A percentile compares a stretch with the other conserved stretches of the same genome.
These are phyloP conservation scores for Panaeolus cyanescens DNA, from an alignment of 768 basidiomycete genomes.

Conservation along the genomic window DNA sequence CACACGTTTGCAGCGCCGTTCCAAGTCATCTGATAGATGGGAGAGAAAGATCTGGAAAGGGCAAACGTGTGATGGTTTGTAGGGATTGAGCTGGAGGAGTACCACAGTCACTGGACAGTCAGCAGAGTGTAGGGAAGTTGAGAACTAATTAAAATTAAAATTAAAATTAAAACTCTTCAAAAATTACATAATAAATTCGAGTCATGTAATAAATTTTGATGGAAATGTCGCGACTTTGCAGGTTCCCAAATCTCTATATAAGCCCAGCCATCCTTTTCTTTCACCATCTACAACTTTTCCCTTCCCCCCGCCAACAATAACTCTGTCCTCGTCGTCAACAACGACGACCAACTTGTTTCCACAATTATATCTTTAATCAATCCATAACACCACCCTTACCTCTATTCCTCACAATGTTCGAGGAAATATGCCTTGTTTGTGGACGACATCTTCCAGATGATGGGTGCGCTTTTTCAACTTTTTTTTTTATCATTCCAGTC, in stretches of 20 bases:
- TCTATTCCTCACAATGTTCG: constrained; percentile 54
- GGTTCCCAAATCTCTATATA: constrained; percentile 29
- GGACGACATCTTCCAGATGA: constrained; percentile 65
- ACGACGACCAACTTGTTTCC: not conserved
- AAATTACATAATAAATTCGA: constrained; percentile 9
- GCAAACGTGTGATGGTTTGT: constrained; percentile 36
- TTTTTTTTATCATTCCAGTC: constrained; percentile 8
- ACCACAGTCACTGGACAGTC: not conserved
- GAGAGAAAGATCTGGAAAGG: constrained; percentile 10
- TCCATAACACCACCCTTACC: constrained; percentile 10
- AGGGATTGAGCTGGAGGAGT: not conserved
- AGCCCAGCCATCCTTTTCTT: constrained; percentile 18
- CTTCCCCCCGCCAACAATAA: not conserved
- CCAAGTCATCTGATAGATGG: constrained; percentile 17
- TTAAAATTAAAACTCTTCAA: not conserved
- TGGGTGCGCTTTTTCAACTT: constrained; percentile 45
- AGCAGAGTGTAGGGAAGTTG: not conserved
- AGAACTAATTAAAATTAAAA: not conserved
- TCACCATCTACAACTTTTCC: constrained; percentile 18
- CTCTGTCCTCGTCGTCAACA: constrained; percentile 4
- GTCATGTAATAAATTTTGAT: constrained; percentile 36
- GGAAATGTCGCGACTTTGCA: constrained; percentile 41
- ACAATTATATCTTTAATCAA: not conserved
- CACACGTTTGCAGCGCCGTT: constrained; percentile 23
- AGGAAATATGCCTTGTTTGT: constrained; percentile 77